Percentiles rank a stretch among this genome's conserved stretches.
These are phyloP conservation scores for Cercospora zeae-maydis DNA, from an alignment of 2,329 filamentous ascomycete genomes.

Conservation along the genomic window DNA sequence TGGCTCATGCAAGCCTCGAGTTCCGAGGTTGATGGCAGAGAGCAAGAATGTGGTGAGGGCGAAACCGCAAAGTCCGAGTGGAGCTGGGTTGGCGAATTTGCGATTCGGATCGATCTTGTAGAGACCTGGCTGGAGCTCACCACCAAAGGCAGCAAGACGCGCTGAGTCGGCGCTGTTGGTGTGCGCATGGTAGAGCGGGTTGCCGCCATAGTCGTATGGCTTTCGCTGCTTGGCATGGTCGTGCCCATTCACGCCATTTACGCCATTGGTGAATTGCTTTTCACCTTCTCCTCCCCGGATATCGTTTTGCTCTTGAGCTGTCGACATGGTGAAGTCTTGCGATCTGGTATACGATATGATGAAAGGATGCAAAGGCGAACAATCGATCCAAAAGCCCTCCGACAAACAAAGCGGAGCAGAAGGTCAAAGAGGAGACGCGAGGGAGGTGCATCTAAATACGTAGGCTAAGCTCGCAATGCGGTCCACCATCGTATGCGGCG, in stretches of 20 bases:
- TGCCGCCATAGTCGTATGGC: constrained; percentile 51
- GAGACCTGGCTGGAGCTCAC: constrained; percentile 52
- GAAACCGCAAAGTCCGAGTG: constrained; percentile 60
- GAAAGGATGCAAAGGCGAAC: background rate
- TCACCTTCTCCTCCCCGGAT: constrained; percentile 23
- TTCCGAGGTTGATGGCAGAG: constrained; percentile 49
- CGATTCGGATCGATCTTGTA: constrained; percentile 39
- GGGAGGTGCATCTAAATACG: constrained; percentile 15
- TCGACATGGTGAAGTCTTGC: constrained; percentile 39
- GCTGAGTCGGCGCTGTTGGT: constrained; percentile 49
- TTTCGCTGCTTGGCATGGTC: constrained; percentile 45
- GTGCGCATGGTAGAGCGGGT: constrained; percentile 47
- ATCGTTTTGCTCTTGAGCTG: constrained; percentile 40
- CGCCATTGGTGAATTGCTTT: constrained; percentile 28
- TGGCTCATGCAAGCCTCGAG: constrained; percentile 41
- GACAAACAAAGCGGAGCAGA: constrained; percentile 3
- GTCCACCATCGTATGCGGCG: constrained; percentile 3
- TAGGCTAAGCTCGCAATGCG: constrained; percentile 12
- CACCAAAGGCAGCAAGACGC: constrained; percentile 49
- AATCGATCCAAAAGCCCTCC: background rate
- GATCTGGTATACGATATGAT: background rate
- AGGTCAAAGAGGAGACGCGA: constrained; percentile 1
- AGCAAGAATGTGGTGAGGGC: constrained; percentile 63
- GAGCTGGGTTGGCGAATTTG: constrained; percentile 51
- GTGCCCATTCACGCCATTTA: constrained; percentile 31